Percentiles rank a stretch among this genome's conserved stretches.
Conservation (phyloP, 179 eudicot genomes). For the Vitellaria paradoxa region DNA sequence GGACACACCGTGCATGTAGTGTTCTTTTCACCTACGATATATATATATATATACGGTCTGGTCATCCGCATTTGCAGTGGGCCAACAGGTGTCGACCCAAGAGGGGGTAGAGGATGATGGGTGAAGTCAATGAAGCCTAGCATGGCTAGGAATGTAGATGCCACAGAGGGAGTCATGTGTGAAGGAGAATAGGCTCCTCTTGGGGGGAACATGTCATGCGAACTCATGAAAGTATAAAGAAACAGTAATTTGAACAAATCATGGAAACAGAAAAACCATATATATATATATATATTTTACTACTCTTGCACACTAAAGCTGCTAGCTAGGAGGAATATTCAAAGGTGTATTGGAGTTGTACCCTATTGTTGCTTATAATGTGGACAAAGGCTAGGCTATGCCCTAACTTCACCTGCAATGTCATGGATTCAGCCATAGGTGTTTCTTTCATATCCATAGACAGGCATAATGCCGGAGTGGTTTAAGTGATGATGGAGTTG, state of each 20-base stretch:
- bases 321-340: neutral
- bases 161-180: slow-evolving; percentile 17
- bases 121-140: slow-evolving; percentile 20
- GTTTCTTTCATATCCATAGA: slow-evolving; percentile 7
- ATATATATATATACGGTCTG: neutral
- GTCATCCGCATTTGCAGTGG: slow-evolving; percentile 12
- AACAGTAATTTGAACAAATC: slow-evolving; percentile 24
- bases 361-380: slow-evolving; percentile 20
- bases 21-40: neutral
- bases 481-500: slow-evolving; percentile 15
- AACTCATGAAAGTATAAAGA: slow-evolving; percentile 20
- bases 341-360: neutral
- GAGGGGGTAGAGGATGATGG: slow-evolving; percentile 31
- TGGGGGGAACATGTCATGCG: slow-evolving; percentile 45
- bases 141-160: slow-evolving; percentile 19
- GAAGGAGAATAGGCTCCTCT: slow-evolving; percentile 25
- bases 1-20: neutral
- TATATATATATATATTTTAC: no score
- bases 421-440: neutral
- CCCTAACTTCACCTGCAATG: slow-evolving; percentile 14
- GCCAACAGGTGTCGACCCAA: slow-evolving; percentile 23
- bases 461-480: slow-evolving; percentile 28
- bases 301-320: neutral
- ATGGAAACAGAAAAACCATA: slow-evolving; percentile 14
- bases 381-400: slow-evolving; percentile 24